phyloP scores from a whole-genome alignment of 192 early-diverging fungal species.

The Umbelopsis vinacea region DNA sequence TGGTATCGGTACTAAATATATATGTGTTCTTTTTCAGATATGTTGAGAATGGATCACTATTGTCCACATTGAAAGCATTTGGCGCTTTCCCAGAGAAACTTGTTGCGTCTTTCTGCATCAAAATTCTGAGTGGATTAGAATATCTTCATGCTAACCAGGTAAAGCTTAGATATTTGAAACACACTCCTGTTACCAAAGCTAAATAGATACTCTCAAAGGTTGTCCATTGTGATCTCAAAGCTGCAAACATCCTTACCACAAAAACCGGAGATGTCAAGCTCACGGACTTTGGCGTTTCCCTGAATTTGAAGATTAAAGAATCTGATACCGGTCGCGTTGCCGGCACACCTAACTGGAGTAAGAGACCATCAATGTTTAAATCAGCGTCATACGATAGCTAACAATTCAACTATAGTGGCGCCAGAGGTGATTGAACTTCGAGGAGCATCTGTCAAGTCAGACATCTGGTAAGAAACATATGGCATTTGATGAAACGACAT shows the following conservation, averaged over 20 bases:
- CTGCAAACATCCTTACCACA: slow-evolving; percentile 95
- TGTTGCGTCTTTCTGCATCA: slow-evolving; percentile 82
- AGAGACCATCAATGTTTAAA: slow-evolving; percentile 19
- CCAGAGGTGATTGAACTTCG: slow-evolving; percentile 91
- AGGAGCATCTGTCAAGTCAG: slow-evolving; percentile 86
- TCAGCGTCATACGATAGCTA: neutral
- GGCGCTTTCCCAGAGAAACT: slow-evolving; percentile 90
- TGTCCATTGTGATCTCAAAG: slow-evolving; percentile 96
- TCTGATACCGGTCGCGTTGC: slow-evolving; percentile 71
- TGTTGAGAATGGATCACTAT: slow-evolving; percentile 93
- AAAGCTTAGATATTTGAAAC: neutral
- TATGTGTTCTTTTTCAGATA: slow-evolving; percentile 40
- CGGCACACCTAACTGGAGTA: slow-evolving; percentile 86
- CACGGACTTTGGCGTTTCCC: slow-evolving; percentile 95
- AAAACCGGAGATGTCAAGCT: slow-evolving; percentile 95
- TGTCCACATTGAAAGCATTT: slow-evolving; percentile 85
- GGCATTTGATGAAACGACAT: neutral
- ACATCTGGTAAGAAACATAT: slow-evolving; percentile 74
- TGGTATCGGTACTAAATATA: neutral
- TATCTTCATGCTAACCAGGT: slow-evolving; percentile 89
- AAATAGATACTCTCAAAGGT: slow-evolving; percentile 43
- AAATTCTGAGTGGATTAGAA: slow-evolving; percentile 88
- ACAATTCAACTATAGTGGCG: slow-evolving; percentile 56
- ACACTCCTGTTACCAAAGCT: neutral
- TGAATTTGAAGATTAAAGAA: slow-evolving; percentile 77